These are phyloP conservation scores for Hyphodiscus hymeniophilus DNA, from an alignment of 495 filamentous ascomycete species.

Conservation along the genomic window DNA sequence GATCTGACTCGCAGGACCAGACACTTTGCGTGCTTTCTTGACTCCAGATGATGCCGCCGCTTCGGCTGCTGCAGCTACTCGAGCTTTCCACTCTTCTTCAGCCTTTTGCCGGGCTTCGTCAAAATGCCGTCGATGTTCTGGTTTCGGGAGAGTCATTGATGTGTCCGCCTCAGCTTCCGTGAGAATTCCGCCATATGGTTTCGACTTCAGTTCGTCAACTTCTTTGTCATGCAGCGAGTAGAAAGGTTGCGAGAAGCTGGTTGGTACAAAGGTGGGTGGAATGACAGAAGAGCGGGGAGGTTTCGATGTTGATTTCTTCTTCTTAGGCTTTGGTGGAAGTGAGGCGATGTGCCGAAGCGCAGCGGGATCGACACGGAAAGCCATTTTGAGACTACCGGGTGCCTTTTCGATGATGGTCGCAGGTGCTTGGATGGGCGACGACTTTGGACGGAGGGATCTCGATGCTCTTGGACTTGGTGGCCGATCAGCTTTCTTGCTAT, in stretches of 20 bases:
- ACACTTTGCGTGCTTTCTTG: conserved; percentile 55
- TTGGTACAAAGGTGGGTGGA: conserved; percentile 49
- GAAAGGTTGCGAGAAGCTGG: conserved; percentile 55
- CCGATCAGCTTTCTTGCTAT: conserved; percentile 5
- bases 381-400: conserved; percentile 42
- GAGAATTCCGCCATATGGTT: conserved; percentile 92
- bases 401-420: conserved; percentile 28
- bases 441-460: conserved; percentile 27
- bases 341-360: conserved; percentile 53
- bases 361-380: conserved; percentile 49
- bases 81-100: conserved; percentile 81
- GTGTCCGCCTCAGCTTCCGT: conserved; percentile 87
- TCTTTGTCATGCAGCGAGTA: conserved; percentile 83
- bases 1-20: conserved; percentile 87
- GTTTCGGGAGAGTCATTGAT: conserved; percentile 71
- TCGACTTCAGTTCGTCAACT: conserved; percentile 79
- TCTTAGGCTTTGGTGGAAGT: conserved; percentile 38
- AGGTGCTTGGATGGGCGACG: conserved; percentile 12
- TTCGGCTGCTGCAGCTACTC: conserved; percentile 38
- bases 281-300: conserved; percentile 25
- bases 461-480: conserved; percentile 21
- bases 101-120: conserved; percentile 81
- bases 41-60: conserved; percentile 38
- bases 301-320: conserved; percentile 29
- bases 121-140: conserved; percentile 73